Conservation (phyloP, 306 rosid species). For the Luffa acutangula region DNA sequence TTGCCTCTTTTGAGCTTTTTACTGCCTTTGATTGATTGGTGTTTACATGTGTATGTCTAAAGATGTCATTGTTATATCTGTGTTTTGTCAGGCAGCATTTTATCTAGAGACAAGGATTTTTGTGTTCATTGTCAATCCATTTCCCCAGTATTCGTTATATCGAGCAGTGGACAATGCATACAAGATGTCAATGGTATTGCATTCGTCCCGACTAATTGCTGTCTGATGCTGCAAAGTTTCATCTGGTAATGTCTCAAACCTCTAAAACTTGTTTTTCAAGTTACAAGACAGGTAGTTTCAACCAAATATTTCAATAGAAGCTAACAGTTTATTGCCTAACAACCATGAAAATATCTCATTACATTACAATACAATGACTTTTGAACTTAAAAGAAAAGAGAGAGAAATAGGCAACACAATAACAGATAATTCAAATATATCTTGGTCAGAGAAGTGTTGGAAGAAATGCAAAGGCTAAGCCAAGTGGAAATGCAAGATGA, state of each 20-base stretch:
- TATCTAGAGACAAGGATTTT: background rate
- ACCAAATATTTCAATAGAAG: background rate
- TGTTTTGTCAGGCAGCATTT: background rate
- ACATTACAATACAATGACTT: background rate
- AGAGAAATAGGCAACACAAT: background rate
- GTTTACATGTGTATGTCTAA: background rate
- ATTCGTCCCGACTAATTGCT: background rate
- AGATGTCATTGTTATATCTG: background rate
- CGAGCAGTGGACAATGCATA: background rate
- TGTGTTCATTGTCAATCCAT: background rate
- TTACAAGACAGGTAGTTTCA: background rate
- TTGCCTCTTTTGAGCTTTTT: background rate
- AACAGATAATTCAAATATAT: background rate
- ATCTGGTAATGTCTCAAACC: background rate
- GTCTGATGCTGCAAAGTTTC: background rate
- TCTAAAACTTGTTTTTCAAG: background rate
- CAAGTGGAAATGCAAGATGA: conserved; percentile 7
- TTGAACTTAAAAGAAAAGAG: background rate
- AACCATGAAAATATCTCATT: conserved; percentile 4
- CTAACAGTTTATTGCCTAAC: background rate
- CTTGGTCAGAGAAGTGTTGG: conserved; percentile 15
- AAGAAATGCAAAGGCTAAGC: conserved; percentile 17
- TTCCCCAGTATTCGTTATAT: background rate
- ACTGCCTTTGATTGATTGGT: background rate
- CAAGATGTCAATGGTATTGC: background rate